Evolutionary conservation across 2,329 filamentous ascomycete genomes (phyloP).

Genomic region (Eurotiales sp.): DNA sequence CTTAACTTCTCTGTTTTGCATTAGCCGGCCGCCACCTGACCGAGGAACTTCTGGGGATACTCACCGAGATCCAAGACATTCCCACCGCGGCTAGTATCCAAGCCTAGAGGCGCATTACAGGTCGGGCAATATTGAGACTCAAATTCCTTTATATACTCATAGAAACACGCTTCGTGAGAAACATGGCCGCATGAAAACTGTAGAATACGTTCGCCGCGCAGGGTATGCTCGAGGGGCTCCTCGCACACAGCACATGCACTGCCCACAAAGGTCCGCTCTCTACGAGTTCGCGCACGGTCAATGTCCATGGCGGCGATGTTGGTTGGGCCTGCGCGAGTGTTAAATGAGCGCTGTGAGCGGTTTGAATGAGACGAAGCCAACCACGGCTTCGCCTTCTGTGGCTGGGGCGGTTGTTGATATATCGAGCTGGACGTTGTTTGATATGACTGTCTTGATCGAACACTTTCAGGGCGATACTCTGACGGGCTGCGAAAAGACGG

Average conservation of each 20-base stretch:
- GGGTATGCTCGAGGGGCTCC: conserved; percentile 90
- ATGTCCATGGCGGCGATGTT: conserved; percentile 67
- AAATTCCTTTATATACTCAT: conserved; percentile 94
- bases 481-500: conserved; percentile 10
- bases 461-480: conserved; percentile 7
- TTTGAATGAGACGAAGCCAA: conserved; percentile 25
- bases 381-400: conserved; percentile 16
- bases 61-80: conserved; percentile 89
- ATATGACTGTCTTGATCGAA: conserved; percentile 12
- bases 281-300: conserved; percentile 72
- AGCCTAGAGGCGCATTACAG: conserved; percentile 83
- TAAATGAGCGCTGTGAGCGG: conserved; percentile 33
- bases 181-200: conserved; percentile 98
- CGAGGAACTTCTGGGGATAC: conserved; percentile 25
- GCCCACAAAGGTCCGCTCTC: conserved; percentile 92
- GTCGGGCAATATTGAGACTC: conserved; percentile 92
- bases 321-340: conserved; percentile 35
- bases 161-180: conserved; percentile 96
- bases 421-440: conserved; percentile 11
- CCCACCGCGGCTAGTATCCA: conserved; percentile 88
- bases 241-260: conserved; percentile 95
- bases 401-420: conserved; percentile 20
- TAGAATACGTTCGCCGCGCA: conserved; percentile 87
- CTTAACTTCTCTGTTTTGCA: conserved; percentile 79
- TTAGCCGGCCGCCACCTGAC: background rate